phyloP scores from a whole-genome alignment of 345 rosid species.

The Lumnitzera racemosa region DNA sequence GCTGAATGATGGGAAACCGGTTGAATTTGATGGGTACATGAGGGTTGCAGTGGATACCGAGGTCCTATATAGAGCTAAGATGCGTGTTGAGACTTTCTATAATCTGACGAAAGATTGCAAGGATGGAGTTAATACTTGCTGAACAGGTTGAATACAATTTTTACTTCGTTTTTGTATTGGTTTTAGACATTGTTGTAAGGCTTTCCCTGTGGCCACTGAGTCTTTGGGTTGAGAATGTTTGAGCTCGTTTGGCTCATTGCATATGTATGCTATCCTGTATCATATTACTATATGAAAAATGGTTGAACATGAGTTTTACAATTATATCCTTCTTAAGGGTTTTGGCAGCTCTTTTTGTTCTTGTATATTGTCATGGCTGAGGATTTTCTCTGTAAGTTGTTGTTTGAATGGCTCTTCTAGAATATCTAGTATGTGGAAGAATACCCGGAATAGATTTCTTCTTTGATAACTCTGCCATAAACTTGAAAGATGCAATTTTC shows the following conservation, averaged over 20 bases:
- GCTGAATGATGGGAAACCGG: constrained; percentile 65
- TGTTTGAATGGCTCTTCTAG: neutral
- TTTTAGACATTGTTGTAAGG: constrained; percentile 8
- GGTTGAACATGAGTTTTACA: neutral
- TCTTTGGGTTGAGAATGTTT: neutral
- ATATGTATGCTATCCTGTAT: neutral
- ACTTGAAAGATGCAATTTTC: no score
- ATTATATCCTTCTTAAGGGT: neutral
- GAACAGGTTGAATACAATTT: constrained; percentile 21
- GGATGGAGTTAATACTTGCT: constrained; percentile 86
- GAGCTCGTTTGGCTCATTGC: constrained; percentile 3
- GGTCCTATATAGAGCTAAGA: constrained; percentile 70
- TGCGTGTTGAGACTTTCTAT: constrained; percentile 79
- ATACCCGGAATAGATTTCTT: no score
- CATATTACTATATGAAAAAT: neutral
- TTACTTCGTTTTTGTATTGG: constrained; percentile 8
- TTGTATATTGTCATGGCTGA: neutral
- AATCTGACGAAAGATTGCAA: constrained; percentile 86
- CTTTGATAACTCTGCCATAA: no score
- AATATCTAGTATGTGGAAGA: neutral
- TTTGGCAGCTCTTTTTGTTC: neutral
- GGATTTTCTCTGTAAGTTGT: neutral
- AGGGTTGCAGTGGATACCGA: constrained; percentile 95
- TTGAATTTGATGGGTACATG: constrained; percentile 95
- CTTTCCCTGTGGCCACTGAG: neutral